These are phyloP conservation scores for Planoprotostelium fungivorum DNA, from an alignment of 78 protist genomes.

Conservation along the genomic window DNA sequence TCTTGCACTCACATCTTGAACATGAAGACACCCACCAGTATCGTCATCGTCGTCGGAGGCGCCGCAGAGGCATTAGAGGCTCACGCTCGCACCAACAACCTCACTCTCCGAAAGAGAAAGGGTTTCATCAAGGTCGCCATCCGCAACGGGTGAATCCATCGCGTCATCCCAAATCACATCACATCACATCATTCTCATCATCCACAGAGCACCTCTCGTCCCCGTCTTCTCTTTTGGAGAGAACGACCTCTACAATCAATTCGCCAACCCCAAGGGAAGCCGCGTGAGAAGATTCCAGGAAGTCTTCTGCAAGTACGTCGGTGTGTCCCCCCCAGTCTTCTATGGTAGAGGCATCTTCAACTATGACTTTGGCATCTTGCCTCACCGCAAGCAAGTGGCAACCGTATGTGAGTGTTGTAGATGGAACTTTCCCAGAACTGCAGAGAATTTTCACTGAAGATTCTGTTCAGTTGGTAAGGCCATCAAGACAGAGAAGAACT, in stretches of 20 bases:
- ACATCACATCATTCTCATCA: background rate
- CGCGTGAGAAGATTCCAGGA: slow-evolving; percentile 35
- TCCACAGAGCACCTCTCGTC: slow-evolving; percentile 34
- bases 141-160: slow-evolving; percentile 20
- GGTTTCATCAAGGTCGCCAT: slow-evolving; percentile 55
- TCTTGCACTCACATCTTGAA: slow-evolving; percentile 32
- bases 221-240: slow-evolving; percentile 63
- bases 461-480: background rate
- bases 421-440: background rate
- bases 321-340: slow-evolving; percentile 56
- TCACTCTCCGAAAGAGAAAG: slow-evolving; percentile 38
- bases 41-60: slow-evolving; percentile 50
- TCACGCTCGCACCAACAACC: slow-evolving; percentile 31
- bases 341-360: slow-evolving; percentile 55
- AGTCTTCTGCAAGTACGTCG: slow-evolving; percentile 20
- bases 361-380: slow-evolving; percentile 54
- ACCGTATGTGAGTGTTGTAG: slow-evolving; percentile 29
- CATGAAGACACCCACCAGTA: slow-evolving; percentile 19
- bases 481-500: background rate
- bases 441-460: background rate
- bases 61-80: slow-evolving; percentile 65
- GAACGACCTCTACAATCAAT: slow-evolving; percentile 51
- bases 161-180: background rate
- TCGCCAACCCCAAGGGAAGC: slow-evolving; percentile 45
- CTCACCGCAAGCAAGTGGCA: slow-evolving; percentile 15